These are phyloP conservation scores for Crucibulum cyathiforme DNA, from an alignment of 1,284 basidiomycete species.

Conservation along the genomic window DNA sequence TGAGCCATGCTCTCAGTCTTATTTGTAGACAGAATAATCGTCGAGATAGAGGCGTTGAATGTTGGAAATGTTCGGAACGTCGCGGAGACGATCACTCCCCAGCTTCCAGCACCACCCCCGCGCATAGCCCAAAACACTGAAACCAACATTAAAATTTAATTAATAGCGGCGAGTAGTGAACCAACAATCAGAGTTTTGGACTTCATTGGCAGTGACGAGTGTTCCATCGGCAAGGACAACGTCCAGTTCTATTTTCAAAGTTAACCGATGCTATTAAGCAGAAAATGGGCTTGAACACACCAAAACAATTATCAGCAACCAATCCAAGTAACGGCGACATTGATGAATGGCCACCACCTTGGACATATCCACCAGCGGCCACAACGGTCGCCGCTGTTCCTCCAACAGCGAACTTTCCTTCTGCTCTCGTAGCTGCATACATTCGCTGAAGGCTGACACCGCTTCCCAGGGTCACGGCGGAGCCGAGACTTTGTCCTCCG, in stretches of 20 bases:
- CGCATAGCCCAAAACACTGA: constrained; percentile 41
- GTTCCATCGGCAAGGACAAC: constrained; percentile 35
- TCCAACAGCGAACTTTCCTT: constrained; percentile 32
- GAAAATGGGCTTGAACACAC: constrained; percentile 10
- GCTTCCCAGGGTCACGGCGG: constrained; percentile 34
- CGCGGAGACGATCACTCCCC: constrained; percentile 38
- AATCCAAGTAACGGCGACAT: constrained; percentile 33
- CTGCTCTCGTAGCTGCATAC: constrained; percentile 23
- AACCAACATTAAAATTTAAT: background rate
- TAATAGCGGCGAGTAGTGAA: background rate
- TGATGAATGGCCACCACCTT: constrained; percentile 38
- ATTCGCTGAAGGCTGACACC: constrained; percentile 28
- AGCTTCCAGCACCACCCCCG: constrained; percentile 40
- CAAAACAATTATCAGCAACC: constrained; percentile 35
- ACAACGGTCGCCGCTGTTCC: constrained; percentile 34
- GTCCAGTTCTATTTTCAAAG: constrained; percentile 20
- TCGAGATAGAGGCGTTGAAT: constrained; percentile 28
- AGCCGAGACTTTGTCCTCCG: constrained; percentile 17
- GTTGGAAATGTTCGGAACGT: constrained; percentile 38
- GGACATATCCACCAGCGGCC: constrained; percentile 35
- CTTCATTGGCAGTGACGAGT: constrained; percentile 29
- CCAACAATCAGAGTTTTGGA: constrained; percentile 14
- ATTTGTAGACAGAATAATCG: background rate
- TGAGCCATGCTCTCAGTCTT: background rate
- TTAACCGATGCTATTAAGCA: background rate